phyloP scores from a whole-genome alignment of 176 grass and related monocot species.

The Oryza meridionalis region DNA sequence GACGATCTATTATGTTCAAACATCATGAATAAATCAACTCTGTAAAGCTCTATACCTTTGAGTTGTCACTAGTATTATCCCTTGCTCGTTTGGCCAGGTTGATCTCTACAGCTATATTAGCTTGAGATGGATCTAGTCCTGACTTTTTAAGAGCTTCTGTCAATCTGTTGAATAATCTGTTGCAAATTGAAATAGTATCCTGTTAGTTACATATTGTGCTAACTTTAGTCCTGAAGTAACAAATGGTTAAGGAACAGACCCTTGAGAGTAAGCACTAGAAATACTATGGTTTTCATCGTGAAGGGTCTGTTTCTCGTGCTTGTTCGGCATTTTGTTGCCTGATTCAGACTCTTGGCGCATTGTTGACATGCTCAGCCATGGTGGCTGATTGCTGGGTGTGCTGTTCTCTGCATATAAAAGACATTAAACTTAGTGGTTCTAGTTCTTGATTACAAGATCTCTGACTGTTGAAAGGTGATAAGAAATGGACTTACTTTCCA shows the following conservation, averaged over 20 bases:
- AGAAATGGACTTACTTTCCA: constrained; percentile 30
- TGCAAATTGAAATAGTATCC: not conserved
- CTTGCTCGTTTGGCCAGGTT: constrained; percentile 49
- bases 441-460: not conserved
- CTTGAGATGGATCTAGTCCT: constrained; percentile 68
- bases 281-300: constrained; percentile 35
- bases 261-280: constrained; percentile 73
- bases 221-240: not conserved
- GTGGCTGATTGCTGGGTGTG: constrained; percentile 34
- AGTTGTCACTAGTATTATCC: constrained; percentile 22
- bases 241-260: constrained; percentile 35
- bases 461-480: not conserved
- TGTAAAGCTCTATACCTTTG: constrained; percentile 47
- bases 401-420: constrained; percentile 42
- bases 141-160: constrained; percentile 63
- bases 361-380: constrained; percentile 57
- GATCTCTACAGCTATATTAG: constrained; percentile 70
- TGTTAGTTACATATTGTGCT: constrained; percentile 20
- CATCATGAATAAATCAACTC: not conserved
- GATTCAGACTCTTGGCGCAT: constrained; percentile 30
- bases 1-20: not conserved
- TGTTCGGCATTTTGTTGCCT: constrained; percentile 27
- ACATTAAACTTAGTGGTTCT: constrained; percentile 8
- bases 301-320: constrained; percentile 34
- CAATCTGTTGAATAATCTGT: constrained; percentile 59